phyloP scores from a whole-genome alignment of 495 filamentous ascomycete species.

The Penicillium silybi region DNA sequence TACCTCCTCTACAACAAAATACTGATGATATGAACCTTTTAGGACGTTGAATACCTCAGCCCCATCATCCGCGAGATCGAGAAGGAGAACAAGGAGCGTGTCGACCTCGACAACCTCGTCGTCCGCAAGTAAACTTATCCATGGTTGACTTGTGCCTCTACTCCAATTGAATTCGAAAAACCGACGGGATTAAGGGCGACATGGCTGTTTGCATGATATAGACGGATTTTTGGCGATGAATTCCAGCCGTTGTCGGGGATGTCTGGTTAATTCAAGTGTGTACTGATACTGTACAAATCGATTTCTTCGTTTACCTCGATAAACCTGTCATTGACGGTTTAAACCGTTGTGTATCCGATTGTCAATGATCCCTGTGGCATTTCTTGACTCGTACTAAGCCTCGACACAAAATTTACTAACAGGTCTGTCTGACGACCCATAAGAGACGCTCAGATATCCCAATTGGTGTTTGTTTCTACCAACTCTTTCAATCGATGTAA shows the following conservation, averaged over 20 bases:
- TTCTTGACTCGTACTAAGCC: not conserved
- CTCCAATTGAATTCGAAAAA: conserved; percentile 19
- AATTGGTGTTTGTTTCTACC: not conserved
- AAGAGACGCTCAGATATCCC: not conserved
- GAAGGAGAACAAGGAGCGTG: conserved; percentile 74
- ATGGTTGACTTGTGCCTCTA: conserved; percentile 4
- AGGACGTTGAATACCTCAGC: conserved; percentile 77
- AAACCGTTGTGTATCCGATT: not conserved
- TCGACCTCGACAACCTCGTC: conserved; percentile 76
- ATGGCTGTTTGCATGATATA: conserved; percentile 28
- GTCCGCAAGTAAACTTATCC: conserved; percentile 47
- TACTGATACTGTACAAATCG: conserved; percentile 53
- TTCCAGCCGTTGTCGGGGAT: conserved; percentile 15
- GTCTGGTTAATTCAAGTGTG: conserved; percentile 26
- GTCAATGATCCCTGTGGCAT: not conserved
- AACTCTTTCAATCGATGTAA: not conserved
- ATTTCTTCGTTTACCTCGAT: conserved; percentile 25
- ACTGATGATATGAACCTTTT: conserved; percentile 19
- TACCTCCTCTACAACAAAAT: conserved; percentile 1
- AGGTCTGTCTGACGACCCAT: not conserved
- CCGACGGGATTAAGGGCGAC: conserved; percentile 17
- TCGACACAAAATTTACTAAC: not conserved
- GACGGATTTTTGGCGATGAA: conserved; percentile 27
- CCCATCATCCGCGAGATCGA: conserved; percentile 81
- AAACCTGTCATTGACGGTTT: not conserved